Conservation (phyloP, 805 yeast species). For the Ogataea methylovora region DNA sequence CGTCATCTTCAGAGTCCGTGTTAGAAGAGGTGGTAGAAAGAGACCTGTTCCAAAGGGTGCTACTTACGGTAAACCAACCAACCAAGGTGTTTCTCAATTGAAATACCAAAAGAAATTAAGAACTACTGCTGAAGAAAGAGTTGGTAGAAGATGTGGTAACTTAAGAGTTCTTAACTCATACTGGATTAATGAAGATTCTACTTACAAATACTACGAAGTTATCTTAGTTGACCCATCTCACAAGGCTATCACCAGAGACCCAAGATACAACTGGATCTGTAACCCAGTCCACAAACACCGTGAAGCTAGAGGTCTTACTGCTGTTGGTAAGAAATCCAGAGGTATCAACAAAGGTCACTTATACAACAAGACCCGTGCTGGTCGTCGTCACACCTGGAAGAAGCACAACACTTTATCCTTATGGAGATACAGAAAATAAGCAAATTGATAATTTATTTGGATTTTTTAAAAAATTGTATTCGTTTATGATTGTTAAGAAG, state of each 20-base stretch:
- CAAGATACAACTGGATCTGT: conserved; percentile 99
- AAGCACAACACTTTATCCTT: conserved; percentile 95
- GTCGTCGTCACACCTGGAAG: conserved; percentile 99
- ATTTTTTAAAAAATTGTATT: too few species aligned
- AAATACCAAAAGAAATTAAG: conserved; percentile 98
- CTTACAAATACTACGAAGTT: conserved; percentile 99
- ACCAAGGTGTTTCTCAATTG: conserved; percentile 99
- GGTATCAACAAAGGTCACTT: conserved; percentile 99
- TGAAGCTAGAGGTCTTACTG: conserved; percentile 98
- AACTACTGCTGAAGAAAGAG: conserved; percentile 99
- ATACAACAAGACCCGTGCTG: conserved; percentile 96
- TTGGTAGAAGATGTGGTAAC: conserved; percentile 98
- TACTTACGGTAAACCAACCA: conserved; percentile 99
- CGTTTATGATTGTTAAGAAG: too few species aligned
- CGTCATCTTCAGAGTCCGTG: conserved; percentile 97
- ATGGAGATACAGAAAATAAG: conserved; percentile 98
- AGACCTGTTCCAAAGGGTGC: conserved; percentile 99
- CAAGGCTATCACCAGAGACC: conserved; percentile 98
- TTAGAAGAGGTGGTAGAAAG: conserved; percentile 99
- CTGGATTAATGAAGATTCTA: conserved; percentile 99
- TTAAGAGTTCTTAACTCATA: conserved; percentile 98
- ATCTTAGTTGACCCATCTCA: conserved; percentile 96
- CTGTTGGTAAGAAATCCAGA: conserved; percentile 98
- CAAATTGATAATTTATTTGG: conserved; percentile 1
- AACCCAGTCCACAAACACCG: conserved; percentile 99